Percentiles rank a stretch among this genome's conserved stretches.
These are phyloP conservation scores for Lecanicillium sp. DNA, from an alignment of 2,329 filamentous ascomycete species.

Conservation along the genomic window DNA sequence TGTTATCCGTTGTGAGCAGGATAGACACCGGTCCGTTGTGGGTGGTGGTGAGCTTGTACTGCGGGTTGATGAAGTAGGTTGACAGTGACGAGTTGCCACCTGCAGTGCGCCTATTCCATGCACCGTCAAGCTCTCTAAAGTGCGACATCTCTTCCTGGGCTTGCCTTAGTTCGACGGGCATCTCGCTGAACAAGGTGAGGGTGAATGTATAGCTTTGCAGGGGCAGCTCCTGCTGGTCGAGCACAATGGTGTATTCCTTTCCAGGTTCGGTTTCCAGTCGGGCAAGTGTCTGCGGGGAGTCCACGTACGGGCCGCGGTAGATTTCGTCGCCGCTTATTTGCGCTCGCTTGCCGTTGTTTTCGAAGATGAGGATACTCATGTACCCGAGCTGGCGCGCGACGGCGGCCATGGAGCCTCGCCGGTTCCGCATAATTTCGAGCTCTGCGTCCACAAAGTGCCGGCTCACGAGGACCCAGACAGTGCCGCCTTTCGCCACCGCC, in stretches of 20 bases:
- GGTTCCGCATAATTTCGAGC: slow-evolving; percentile 44
- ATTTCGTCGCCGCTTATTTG: slow-evolving; percentile 65
- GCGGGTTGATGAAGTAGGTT: slow-evolving; percentile 78
- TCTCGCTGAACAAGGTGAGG: slow-evolving; percentile 70
- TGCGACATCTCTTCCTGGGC: slow-evolving; percentile 54
- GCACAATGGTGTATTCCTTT: slow-evolving; percentile 51
- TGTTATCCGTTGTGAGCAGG: slow-evolving; percentile 60
- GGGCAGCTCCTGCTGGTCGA: slow-evolving; percentile 73
- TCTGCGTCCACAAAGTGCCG: slow-evolving; percentile 74
- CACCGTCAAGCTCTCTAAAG: slow-evolving; percentile 49
- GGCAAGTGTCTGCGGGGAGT: slow-evolving; percentile 85
- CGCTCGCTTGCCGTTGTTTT: slow-evolving; percentile 61
- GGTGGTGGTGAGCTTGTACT: slow-evolving; percentile 62
- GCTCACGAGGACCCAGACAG: slow-evolving; percentile 77
- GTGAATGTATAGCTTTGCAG: slow-evolving; percentile 75
- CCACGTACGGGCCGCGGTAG: slow-evolving; percentile 78
- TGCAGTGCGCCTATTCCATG: slow-evolving; percentile 73
- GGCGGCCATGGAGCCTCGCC: slow-evolving; percentile 31
- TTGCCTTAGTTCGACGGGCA: slow-evolving; percentile 50
- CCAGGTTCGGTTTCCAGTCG: slow-evolving; percentile 43
- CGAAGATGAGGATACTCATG: slow-evolving; percentile 80
- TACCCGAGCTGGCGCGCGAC: slow-evolving; percentile 60
- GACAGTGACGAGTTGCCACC: slow-evolving; percentile 76
- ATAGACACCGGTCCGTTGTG: slow-evolving; percentile 58
- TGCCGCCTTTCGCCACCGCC: slow-evolving; percentile 47